Conservation (phyloP, 345 rosid species). For the Gossypium herbaceum region DNA sequence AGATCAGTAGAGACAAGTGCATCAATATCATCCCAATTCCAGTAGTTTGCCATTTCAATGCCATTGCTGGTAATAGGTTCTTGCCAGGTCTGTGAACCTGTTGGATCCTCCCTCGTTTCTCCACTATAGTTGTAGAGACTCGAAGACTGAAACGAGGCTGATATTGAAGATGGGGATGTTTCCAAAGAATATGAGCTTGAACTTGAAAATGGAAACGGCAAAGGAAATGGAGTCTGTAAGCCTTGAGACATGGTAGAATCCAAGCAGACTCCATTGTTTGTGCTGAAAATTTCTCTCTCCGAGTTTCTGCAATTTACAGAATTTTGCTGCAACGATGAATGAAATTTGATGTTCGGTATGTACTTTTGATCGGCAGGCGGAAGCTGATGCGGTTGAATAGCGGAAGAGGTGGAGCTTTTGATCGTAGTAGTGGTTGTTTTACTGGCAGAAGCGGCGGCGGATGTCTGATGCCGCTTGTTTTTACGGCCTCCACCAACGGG, state of each 20-base stretch:
- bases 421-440: neutral
- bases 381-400: slow-evolving; percentile 22
- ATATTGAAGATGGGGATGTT: slow-evolving; percentile 23
- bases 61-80: slow-evolving; percentile 22
- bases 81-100: slow-evolving; percentile 29
- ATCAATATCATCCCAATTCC: slow-evolving; percentile 65
- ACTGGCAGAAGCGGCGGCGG: slow-evolving; percentile 2
- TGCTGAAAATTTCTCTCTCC: slow-evolving; percentile 11
- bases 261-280: slow-evolving; percentile 2
- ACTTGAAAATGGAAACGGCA: slow-evolving; percentile 12
- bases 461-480: slow-evolving; percentile 54
- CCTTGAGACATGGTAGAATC: slow-evolving; percentile 20
- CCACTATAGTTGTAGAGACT: slow-evolving; percentile 13
- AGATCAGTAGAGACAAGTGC: slow-evolving; percentile 39
- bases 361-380: slow-evolving; percentile 26
- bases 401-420: neutral
- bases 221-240: slow-evolving; percentile 7
- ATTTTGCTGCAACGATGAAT: slow-evolving; percentile 23
- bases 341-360: slow-evolving; percentile 20
- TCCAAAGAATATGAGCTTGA: slow-evolving; percentile 26
- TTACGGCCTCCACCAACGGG: slow-evolving; percentile 89
- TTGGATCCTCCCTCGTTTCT: slow-evolving; percentile 29
- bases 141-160: slow-evolving; percentile 27
- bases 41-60: slow-evolving; percentile 31
- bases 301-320: slow-evolving; percentile 16